Evolutionary conservation across 768 basidiomycete species (phyloP), one percentile per base, ranked within the genome.

Genomic region (Exidia glandulosa): DNA sequence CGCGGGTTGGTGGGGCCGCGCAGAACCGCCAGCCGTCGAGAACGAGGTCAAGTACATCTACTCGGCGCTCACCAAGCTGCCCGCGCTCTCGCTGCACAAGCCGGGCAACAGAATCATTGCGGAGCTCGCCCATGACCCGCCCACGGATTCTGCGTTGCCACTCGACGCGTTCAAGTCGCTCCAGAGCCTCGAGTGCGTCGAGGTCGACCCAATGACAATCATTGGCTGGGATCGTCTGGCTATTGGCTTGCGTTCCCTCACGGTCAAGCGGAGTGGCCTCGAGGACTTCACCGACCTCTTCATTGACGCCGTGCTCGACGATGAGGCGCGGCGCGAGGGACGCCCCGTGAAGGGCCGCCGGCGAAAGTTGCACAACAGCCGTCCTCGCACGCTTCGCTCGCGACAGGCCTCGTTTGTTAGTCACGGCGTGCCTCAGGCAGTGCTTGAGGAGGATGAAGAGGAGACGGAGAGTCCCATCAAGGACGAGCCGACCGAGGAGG

Each of bases 31-130:
- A 12, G 79, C 68, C 61, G 72, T 88, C 64, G 87, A 93, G 59
- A 68, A 76, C 2, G 88, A 92, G 66, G 83, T 95, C 70, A 92
- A 84, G 69, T 91, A 85, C 71, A 79, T 94, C 63, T 95, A 85
- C 75, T 91, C 90, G 69, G 82, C 85, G 68, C 91, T 95, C 75
- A 96, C 91, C 48, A 92, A 89, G 72, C 76, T 96, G 0, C 93
- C 93, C 16, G 86, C 91, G 1, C 76, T 95, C 37, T 73, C 77
- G 6, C 72, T 94, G 59, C 79, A 76, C 61, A 78, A 85, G 2
- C 87, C 88, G 0, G 81, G 81, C 50, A 41, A 33, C 57, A 83
- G 82, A 59, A 72, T 82, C 64, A 84, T 94, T 29, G 69, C 79
- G 4, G 91, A 91, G 68, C 77, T 91, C 12, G 74, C 78, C 3